phyloP scores from a whole-genome alignment of 1,284 basidiomycete genomes.

The Rhodotorula sp. region DNA sequence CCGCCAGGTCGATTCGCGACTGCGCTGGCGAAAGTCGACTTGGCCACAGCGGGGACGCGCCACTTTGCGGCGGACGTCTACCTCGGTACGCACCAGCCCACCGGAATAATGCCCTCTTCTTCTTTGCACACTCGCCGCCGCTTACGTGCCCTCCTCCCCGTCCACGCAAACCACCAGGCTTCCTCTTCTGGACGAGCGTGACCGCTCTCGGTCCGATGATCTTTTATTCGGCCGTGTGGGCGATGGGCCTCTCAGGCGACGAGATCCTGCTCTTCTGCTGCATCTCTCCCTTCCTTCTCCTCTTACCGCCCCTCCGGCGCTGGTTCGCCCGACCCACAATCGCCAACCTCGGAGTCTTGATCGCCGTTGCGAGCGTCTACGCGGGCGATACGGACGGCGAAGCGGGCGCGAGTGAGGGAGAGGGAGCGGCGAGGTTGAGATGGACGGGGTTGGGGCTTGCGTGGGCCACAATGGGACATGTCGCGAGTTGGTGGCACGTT shows the following conservation, averaged over 20 bases:
- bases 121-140: no score
- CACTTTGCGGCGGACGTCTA: conserved; percentile 14
- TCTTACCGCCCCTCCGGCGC: conserved; percentile 48
- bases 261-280: conserved; percentile 47
- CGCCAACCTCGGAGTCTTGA: conserved; percentile 57
- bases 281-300: conserved; percentile 65
- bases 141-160: conserved; percentile 32
- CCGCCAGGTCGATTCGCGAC: not conserved
- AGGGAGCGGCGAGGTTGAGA: conserved; percentile 14
- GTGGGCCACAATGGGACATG: conserved; percentile 42
- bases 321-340: conserved; percentile 54
- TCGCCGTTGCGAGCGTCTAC: conserved; percentile 63
- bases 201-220: conserved; percentile 78
- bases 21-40: not conserved
- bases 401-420: conserved; percentile 6
- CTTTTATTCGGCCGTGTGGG: conserved; percentile 91
- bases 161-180: conserved; percentile 57
- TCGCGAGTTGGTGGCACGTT: conserved; percentile 17
- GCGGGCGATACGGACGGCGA: conserved; percentile 14
- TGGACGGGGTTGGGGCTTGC: conserved; percentile 35
- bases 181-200: conserved; percentile 82
- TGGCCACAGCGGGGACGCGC: not conserved
- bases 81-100: conserved; percentile 8
- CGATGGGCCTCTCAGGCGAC: conserved; percentile 56
- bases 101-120: not conserved